Conservation (phyloP, 495 filamentous ascomycete genomes). For the Podospora conica region DNA sequence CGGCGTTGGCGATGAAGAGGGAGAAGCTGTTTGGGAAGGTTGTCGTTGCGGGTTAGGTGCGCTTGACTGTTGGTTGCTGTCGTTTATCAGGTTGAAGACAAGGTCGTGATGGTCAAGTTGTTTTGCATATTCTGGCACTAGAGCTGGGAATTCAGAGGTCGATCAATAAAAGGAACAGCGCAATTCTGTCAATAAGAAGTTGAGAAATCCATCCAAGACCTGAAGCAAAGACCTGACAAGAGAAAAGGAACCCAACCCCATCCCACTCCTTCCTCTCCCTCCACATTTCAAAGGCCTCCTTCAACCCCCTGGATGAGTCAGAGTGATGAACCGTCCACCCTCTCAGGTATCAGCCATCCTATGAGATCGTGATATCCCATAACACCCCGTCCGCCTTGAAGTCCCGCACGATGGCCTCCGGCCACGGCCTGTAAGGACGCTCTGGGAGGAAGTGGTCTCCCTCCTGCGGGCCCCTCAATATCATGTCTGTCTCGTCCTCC, state of each 20-base stretch:
- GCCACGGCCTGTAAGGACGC: neutral
- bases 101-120: no score
- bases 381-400: neutral
- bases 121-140: no score
- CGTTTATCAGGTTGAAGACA: neutral
- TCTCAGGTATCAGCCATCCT: neutral
- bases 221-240: no score
- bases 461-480: neutral
- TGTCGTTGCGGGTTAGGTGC: conserved; percentile 5
- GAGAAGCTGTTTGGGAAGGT: conserved; percentile 42
- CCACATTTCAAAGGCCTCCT: no score
- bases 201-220: no score
- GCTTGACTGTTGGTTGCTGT: neutral
- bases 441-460: neutral
- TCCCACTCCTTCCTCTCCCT: no score
- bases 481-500: neutral
- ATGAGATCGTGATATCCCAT: neutral
- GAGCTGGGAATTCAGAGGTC: no score
- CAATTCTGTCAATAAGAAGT: no score
- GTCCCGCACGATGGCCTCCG: neutral
- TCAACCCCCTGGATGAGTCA: no score
- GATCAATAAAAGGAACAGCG: no score
- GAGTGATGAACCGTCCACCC: no score
- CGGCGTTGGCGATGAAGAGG: conserved; percentile 49
- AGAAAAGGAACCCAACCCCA: no score